These are phyloP conservation scores for Oxyria digyna DNA, from an alignment of 148 eudicot species.

Conservation along the genomic window DNA sequence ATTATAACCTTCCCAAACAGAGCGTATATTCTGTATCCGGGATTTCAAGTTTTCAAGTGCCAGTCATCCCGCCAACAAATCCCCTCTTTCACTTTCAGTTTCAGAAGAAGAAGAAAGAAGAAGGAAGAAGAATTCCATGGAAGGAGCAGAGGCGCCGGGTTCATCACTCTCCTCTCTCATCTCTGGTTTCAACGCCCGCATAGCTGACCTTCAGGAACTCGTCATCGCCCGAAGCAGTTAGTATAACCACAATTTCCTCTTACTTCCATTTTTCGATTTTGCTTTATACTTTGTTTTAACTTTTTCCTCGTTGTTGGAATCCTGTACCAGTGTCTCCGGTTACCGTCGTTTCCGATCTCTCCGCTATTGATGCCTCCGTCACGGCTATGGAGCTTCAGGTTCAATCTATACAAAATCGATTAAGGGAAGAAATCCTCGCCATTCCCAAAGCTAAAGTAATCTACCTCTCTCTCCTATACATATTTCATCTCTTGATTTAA, in stretches of 20 bases:
- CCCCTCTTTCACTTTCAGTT: neutral
- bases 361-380: conserved; percentile 54
- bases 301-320: neutral
- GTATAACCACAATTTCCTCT: conserved; percentile 12
- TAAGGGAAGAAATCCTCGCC: conserved; percentile 71
- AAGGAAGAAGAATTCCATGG: neutral
- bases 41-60: neutral
- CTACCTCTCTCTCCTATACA: neutral
- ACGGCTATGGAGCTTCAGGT: conserved; percentile 84
- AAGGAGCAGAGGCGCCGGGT: conserved; percentile 33
- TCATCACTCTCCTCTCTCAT: conserved; percentile 53
- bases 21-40: too few relatives aligned
- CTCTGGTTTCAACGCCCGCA: conserved; percentile 62
- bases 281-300: neutral
- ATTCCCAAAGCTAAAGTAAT: conserved; percentile 87
- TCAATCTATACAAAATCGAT: conserved; percentile 45
- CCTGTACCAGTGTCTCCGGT: conserved; percentile 59
- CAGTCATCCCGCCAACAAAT: neutral
- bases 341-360: conserved; percentile 58
- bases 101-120: too few relatives aligned
- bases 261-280: neutral
- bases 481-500: neutral
- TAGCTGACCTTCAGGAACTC: conserved; percentile 75
- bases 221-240: conserved; percentile 91
- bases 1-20: too few relatives aligned